Evolutionary conservation across 192 early-diverging fungal species (phyloP), one percentile per base, ranked within the genome.

Genomic region (Backusella australiensis): DNA sequence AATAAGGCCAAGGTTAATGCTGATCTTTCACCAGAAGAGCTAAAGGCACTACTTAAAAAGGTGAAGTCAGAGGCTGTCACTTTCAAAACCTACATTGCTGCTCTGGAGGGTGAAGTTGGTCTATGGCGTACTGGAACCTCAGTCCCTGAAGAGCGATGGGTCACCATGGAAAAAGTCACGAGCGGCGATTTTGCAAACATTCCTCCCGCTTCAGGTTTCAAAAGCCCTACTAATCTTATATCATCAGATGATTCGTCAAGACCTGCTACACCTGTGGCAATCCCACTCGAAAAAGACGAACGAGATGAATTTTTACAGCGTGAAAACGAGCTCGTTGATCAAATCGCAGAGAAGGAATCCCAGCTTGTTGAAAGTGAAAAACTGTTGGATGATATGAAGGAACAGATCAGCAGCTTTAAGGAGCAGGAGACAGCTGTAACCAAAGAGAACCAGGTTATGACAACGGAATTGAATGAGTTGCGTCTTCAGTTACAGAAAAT

Each of bases 1-100:
- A 99, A 99, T 90, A 99, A 99, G 89, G 97, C 98, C 82, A 97
- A 96, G 89, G 90, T 99, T 81, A 99, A 99, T 85, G 94, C 95
- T 65, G 98, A 99, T 82, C 90, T 98, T 69, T 94, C 91, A 71
- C 91, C 96, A 1, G 91, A 91, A 12, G 98, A 99, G 80, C 93
- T 99, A 82, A 99, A 99, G 88, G 86, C 86, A 4, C 83, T 98
- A 75, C 90, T 99, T 75, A 99, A 97, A 84, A 94, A 93, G 82
- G 89, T 93, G 34, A 96, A 97, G 74, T 79, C 86, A 4, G 93
- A 97, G 76, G 85, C 92, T 21, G 85, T 93, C 19, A 87, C 91
- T 2, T 94, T 95, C 78, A 93, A 97, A 77, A 87, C 87, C 19
- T 97, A 98, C 82, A 91, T 94, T 73, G 73, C 85, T 17, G 91